Percentiles rank a stretch among this genome's conserved stretches.
Evolutionary conservation across 2,329 filamentous ascomycete genomes (phyloP).

Genomic region (Fusarium drepaniforme): DNA sequence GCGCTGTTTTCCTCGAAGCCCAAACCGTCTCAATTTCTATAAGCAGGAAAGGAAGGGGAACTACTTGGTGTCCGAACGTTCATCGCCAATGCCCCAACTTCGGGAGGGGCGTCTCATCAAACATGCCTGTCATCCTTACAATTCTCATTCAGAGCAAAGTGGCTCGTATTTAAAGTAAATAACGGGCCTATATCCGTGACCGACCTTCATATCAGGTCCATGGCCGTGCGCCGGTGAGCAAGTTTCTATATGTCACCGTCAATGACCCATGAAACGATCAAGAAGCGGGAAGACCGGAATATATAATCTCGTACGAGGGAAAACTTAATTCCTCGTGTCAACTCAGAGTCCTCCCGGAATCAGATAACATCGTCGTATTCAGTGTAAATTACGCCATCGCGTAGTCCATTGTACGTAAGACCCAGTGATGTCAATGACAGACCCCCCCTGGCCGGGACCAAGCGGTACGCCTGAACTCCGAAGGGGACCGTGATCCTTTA

Average conservation of each 20-base stretch:
- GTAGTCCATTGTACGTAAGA: background rate
- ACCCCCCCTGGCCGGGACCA: background rate
- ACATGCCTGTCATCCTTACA: background rate
- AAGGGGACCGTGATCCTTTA: slow-evolving; percentile 1
- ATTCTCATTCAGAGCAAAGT: background rate
- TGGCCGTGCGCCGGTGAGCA: background rate
- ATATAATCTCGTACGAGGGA: background rate
- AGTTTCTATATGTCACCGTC: background rate
- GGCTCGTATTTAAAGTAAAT: background rate
- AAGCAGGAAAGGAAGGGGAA: background rate
- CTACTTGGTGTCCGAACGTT: background rate
- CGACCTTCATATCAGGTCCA: background rate
- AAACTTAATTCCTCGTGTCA: background rate
- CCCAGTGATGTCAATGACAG: background rate
- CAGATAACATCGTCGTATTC: background rate
- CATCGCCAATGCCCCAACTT: background rate
- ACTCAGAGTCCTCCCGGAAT: background rate
- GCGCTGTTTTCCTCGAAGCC: background rate
- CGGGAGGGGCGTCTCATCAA: background rate
- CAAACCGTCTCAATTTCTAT: background rate
- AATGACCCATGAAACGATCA: background rate
- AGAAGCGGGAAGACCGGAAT: background rate
- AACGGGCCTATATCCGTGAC: background rate
- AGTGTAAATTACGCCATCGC: background rate
- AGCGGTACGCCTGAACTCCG: background rate